phyloP scores from a whole-genome alignment of 2,329 filamentous ascomycete species.

The Metarhizium guizhouense region DNA sequence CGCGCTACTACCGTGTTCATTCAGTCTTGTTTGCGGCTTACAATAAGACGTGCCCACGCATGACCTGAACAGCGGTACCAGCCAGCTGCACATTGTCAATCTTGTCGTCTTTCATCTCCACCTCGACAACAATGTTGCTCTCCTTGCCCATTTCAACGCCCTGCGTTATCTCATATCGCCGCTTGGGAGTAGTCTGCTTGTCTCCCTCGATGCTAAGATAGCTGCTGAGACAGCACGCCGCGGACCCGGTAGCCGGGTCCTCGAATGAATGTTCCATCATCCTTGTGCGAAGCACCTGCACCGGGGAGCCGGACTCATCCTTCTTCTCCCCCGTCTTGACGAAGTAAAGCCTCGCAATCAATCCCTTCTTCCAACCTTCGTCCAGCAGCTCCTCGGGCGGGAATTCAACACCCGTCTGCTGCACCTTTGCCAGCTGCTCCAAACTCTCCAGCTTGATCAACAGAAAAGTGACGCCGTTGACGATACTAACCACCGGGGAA shows the following conservation, averaged over 20 bases:
- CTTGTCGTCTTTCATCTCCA: slow-evolving; percentile 22
- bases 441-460: slow-evolving; percentile 53
- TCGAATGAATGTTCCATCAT: slow-evolving; percentile 48
- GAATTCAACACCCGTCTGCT: slow-evolving; percentile 24
- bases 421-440: slow-evolving; percentile 42
- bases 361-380: slow-evolving; percentile 44
- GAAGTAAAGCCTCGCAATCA: slow-evolving; percentile 52
- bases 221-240: slow-evolving; percentile 46
- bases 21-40: slow-evolving; percentile 5
- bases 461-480: slow-evolving; percentile 67
- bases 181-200: slow-evolving; percentile 18
- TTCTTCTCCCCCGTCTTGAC: slow-evolving; percentile 28
- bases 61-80: slow-evolving; percentile 25
- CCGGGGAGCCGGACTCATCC: slow-evolving; percentile 17
- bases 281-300: slow-evolving; percentile 41
- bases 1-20: background rate
- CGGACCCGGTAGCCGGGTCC: slow-evolving; percentile 56
- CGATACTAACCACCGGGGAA: slow-evolving; percentile 51
- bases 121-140: slow-evolving; percentile 42
- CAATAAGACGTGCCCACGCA: slow-evolving; percentile 23
- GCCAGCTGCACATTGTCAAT: slow-evolving; percentile 23
- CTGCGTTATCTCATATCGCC: slow-evolving; percentile 47
- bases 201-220: slow-evolving; percentile 41
- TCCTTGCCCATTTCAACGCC: slow-evolving; percentile 59
- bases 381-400: slow-evolving; percentile 32